Base-by-base conservation (phyloP, 2,329 filamentous ascomycete species). In the Colletotrichum plurivorum region DNA sequence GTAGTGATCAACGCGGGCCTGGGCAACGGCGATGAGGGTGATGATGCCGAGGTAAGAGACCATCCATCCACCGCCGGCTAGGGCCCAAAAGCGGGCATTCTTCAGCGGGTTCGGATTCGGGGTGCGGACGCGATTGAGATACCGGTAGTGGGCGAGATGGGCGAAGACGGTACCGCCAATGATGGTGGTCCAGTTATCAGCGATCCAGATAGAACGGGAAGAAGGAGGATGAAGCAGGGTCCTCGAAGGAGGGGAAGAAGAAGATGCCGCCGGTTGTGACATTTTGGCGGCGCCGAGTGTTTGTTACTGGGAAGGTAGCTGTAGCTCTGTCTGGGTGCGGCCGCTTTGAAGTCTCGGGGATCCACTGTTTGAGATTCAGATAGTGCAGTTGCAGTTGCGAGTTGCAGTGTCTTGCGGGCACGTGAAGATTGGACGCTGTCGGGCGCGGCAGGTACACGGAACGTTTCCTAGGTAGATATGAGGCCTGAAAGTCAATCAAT, bases 31-130 rank as follows among this genome's bases (percentile, higher is more conserved):
- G 49, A 71, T 63, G 48, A 57, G 20, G 46, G 66, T 67, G 63
- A 58, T 63, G 63, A 64, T 60, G 62, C 46, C 56, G 66, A 71
- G 58, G 62, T 72, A 71, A 36, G 64, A 60, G 69, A 71, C 41
- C 67, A 71, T 71, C 70, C 70, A 71, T 61, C 63, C 67, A 31
- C 70, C 70, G 18, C 67, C 54, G 25, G 63, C 67, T 70, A 70
- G 22, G 31, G 67, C 67, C 70, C 67, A 71, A 59, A 70, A 71
- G 58, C 70, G 67, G 67, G 70, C 70, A 70, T 71, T 71, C 67
- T 69, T 71, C 39, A 72, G 22, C 16, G 60, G 46, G 56, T 71
- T 70, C 41, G 71, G 69, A 31, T 67, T 57, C 36, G 58, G 66
- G 10, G 41, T 69, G 62, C 66, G 71, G 58, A 39, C 41, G 25